Conservation (phyloP, 768 basidiomycete genomes). For the Harrya chromipes region DNA sequence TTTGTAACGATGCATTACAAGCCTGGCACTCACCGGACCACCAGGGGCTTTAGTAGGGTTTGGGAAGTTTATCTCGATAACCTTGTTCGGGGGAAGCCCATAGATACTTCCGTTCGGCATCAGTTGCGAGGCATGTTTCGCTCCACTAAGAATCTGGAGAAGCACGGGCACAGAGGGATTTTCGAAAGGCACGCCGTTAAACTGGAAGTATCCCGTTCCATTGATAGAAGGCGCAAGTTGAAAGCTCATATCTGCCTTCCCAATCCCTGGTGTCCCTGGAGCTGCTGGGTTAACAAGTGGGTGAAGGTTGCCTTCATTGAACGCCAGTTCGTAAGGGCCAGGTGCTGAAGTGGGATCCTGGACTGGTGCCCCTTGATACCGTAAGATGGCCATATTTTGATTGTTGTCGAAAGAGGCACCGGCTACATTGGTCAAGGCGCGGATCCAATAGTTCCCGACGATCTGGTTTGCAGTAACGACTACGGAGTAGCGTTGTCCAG, state of each 20-base stretch:
- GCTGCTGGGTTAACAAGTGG: conserved; percentile 30
- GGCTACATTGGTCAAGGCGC: conserved; percentile 35
- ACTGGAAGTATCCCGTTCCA: conserved; percentile 2
- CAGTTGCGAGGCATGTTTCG: conserved; percentile 41
- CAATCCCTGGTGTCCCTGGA: conserved; percentile 37
- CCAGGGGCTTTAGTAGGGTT: conserved; percentile 25
- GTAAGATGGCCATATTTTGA: conserved; percentile 49
- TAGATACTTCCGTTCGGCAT: conserved; percentile 49
- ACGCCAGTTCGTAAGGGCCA: conserved; percentile 25
- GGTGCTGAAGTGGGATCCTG: conserved; percentile 41
- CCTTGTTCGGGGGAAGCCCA: conserved; percentile 39
- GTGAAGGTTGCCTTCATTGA: conserved; percentile 41
- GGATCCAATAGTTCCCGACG: conserved; percentile 56
- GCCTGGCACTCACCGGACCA: conserved; percentile 26
- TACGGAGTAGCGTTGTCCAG: conserved; percentile 41
- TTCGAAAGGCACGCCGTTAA: conserved; percentile 29
- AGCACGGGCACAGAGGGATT: conserved; percentile 49
- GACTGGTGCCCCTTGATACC: conserved; percentile 44
- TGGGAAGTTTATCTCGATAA: conserved; percentile 47
- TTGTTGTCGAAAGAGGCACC: conserved; percentile 30
- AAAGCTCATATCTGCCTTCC: conserved; percentile 41
- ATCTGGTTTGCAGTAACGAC: conserved; percentile 45
- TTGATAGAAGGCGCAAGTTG: conserved; percentile 16
- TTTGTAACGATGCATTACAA: conserved; percentile 1
- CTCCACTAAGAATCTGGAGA: conserved; percentile 58